Evolutionary conservation across 495 filamentous ascomycete species (phyloP).

Genomic region (Tetracladium setigerum): DNA sequence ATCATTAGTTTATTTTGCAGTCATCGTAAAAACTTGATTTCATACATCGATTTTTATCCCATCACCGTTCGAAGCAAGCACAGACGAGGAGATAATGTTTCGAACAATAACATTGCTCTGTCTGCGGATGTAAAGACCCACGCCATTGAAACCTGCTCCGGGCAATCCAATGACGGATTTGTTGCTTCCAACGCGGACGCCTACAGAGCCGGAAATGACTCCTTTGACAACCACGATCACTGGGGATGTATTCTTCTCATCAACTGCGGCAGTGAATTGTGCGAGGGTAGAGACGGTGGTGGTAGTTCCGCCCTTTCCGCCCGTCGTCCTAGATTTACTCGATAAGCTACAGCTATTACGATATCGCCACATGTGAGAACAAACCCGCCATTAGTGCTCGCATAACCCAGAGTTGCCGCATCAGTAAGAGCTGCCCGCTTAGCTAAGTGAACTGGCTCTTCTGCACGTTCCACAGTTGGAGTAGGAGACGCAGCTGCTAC

Average conservation of each 20-base stretch:
- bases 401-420: slow-evolving; percentile 24
- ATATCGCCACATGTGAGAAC: too few relatives aligned
- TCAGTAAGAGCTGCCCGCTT: slow-evolving; percentile 29
- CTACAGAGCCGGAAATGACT: slow-evolving; percentile 32
- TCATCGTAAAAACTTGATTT: too few relatives aligned
- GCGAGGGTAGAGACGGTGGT: slow-evolving; percentile 51
- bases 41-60: slow-evolving; percentile 39
- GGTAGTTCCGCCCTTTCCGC: slow-evolving; percentile 50
- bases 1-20: too few relatives aligned
- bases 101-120: slow-evolving; percentile 42
- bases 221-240: slow-evolving; percentile 40
- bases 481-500: slow-evolving; percentile 19
- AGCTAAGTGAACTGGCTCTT: too few relatives aligned
- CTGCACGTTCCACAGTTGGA: slow-evolving; percentile 35
- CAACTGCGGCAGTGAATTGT: slow-evolving; percentile 40
- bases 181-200: slow-evolving; percentile 43
- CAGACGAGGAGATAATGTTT: slow-evolving; percentile 39
- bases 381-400: slow-evolving; percentile 20
- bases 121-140: slow-evolving; percentile 29
- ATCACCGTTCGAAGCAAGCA: slow-evolving; percentile 34
- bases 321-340: slow-evolving; percentile 48
- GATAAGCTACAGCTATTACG: too few relatives aligned
- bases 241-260: slow-evolving; percentile 28
- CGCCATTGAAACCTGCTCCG: slow-evolving; percentile 14
- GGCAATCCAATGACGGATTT: slow-evolving; percentile 46